These are phyloP conservation scores for Phytopythium boreale DNA, from an alignment of 352 stramenopile species.

Conservation along the genomic window DNA sequence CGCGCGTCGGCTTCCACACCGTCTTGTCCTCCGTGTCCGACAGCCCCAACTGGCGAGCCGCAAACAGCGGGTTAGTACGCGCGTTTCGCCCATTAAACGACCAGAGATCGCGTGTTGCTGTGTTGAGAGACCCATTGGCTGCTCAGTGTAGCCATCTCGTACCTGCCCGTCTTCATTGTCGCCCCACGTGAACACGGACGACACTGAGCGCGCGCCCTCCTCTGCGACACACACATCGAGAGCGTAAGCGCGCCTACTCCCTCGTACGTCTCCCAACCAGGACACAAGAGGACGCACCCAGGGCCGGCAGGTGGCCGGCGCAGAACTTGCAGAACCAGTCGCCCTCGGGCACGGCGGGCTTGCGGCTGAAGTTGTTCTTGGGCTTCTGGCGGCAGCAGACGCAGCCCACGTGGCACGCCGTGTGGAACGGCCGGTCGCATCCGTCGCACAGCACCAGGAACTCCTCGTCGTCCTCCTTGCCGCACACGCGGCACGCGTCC, in stretches of 20 bases:
- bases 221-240: slow-evolving; percentile 18
- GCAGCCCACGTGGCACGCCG: slow-evolving; percentile 66
- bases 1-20: slow-evolving; percentile 54
- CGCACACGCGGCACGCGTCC: slow-evolving; percentile 80
- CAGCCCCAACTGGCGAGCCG: slow-evolving; percentile 41
- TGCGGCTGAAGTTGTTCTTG: slow-evolving; percentile 74
- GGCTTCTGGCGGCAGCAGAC: slow-evolving; percentile 77
- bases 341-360: slow-evolving; percentile 69
- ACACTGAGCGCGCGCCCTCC: slow-evolving; percentile 36
- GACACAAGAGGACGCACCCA: slow-evolving; percentile 28
- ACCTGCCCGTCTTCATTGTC: slow-evolving; percentile 84
- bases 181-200: slow-evolving; percentile 65
- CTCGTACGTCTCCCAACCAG: too few species aligned
- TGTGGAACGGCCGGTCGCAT: slow-evolving; percentile 76
- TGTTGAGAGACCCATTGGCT: background rate
- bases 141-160: slow-evolving; percentile 9
- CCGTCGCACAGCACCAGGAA: slow-evolving; percentile 81
- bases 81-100: slow-evolving; percentile 1
- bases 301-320: slow-evolving; percentile 45
- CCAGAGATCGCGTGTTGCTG: background rate
- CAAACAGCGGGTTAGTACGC: slow-evolving; percentile 11
- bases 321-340: slow-evolving; percentile 89
- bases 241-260: background rate
- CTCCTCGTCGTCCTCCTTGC: slow-evolving; percentile 68
- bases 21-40: slow-evolving; percentile 40